These are phyloP conservation scores for Spizellomyces sp. DNA, from an alignment of 192 early-diverging fungal genomes.

Conservation along the genomic window DNA sequence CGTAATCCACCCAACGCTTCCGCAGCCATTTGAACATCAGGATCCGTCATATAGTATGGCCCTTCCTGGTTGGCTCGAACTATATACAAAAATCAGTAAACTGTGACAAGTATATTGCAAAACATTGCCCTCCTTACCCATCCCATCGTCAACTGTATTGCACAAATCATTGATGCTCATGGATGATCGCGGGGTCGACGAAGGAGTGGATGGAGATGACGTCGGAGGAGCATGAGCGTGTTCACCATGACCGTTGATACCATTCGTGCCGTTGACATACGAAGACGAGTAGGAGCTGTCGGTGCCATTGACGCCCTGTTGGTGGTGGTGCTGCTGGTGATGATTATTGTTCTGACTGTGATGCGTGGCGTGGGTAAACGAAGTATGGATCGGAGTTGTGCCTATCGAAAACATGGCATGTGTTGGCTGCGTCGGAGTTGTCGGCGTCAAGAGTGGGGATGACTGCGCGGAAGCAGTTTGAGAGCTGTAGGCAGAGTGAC, in stretches of 20 bases:
- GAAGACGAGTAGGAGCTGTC: not conserved
- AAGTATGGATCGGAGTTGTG: slow-evolving; percentile 18
- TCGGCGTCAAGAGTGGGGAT: slow-evolving; percentile 18
- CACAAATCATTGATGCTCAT: slow-evolving; percentile 32
- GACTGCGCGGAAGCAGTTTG: slow-evolving; percentile 25
- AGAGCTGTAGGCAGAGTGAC: slow-evolving; percentile 20
- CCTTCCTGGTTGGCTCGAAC: slow-evolving; percentile 3
- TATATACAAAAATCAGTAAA: not conserved
- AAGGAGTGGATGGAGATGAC: slow-evolving; percentile 7
- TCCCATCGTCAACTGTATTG: slow-evolving; percentile 10
- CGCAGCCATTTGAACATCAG: slow-evolving; percentile 45
- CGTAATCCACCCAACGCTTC: slow-evolving; percentile 45
- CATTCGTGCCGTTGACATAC: not conserved
- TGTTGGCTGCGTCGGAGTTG: slow-evolving; percentile 8
- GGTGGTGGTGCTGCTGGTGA: not conserved
- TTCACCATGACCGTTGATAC: slow-evolving; percentile 3
- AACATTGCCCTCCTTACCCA: slow-evolving; percentile 2
- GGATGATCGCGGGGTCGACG: slow-evolving; percentile 9
- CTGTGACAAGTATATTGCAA: slow-evolving; percentile 2
- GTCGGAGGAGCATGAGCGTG: not conserved
- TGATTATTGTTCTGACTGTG: not conserved
- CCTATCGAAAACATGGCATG: slow-evolving; percentile 26
- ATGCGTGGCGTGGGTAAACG: not conserved
- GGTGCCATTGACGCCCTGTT: slow-evolving; percentile 9
- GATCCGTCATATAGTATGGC: slow-evolving; percentile 10